Base-by-base conservation (phyloP, 1,284 basidiomycete species). In the Gomphus bonarii region DNA sequence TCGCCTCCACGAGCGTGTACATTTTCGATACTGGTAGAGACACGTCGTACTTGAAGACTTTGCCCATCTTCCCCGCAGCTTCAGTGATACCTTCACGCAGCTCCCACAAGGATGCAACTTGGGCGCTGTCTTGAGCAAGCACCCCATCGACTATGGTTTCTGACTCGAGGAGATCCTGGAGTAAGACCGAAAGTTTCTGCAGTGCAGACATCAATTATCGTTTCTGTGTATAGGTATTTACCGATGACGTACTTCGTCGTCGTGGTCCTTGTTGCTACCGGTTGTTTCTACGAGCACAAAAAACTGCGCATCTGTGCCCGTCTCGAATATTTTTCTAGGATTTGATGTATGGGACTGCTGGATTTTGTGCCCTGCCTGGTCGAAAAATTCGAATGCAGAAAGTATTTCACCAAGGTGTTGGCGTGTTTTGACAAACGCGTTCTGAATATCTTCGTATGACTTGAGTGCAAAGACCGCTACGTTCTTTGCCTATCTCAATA, bases 41-140 rank as follows among this genome's bases (percentile, higher is more conserved):
- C 43, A 99, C 81, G 66, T 99, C 97, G 70, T 99, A 99, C 75
- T 99, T 99, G 78, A 97, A 99, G 5, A 89, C 86, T 63, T 92
- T 92, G 48, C 97, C 97, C 67, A 92, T 86, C 70, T 98, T 98
- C 28, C 90, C 91, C 2, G 91, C 82, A 1, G 95, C 90, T 70
- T 99, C 97, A 2, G 97, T 87, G 22, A 99, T 80, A 42, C 88
- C 85, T 72, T 99, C 97, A n/a, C 97, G 87, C 16, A 99, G 76
- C 1, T 86, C 83, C 97, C 97, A 99, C 2, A 99, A 73, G 0
- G 87, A 86, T 1, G 85, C 80, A 64, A 97, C 90, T 68, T 99
- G 97, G 0, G 87, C 83, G 20, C 91, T 87, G 50, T 90, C 91
- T 67, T 98, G 94, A 0, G 97, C 92, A 18, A 99, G 77, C 0